These are phyloP conservation scores for Hirschioporus abietinus DNA, from an alignment of 768 basidiomycete species.

Conservation along the genomic window DNA sequence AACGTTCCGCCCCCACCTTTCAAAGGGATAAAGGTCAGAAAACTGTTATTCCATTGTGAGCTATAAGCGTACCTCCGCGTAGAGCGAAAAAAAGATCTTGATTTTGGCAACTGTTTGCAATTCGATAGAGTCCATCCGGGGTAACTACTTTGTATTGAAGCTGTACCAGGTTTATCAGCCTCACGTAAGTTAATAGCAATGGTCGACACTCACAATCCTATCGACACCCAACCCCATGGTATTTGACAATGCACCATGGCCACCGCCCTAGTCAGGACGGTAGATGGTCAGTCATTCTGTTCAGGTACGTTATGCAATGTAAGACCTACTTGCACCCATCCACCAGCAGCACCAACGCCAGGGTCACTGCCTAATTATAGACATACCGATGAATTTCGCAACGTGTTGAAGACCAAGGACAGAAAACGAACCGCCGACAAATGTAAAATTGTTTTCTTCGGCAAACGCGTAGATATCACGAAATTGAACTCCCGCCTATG, in stretches of 20 bases:
- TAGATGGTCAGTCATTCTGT: no score
- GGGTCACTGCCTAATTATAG: neutral
- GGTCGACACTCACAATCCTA: neutral
- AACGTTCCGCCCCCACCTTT: slow-evolving; percentile 19
- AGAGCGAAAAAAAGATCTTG: neutral
- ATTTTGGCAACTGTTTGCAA: neutral
- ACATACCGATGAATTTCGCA: neutral
- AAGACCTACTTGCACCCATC: neutral
- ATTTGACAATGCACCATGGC: neutral
- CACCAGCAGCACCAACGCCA: neutral
- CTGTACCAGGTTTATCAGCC: neutral
- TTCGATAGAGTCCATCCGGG: neutral
- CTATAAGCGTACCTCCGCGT: neutral
- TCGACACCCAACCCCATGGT: neutral
- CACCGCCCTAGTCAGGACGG: neutral
- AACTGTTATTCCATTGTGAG: neutral
- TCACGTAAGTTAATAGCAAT: neutral
- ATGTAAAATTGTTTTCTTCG: slow-evolving; percentile 36
- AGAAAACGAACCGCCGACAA: slow-evolving; percentile 34
- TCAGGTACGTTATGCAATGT: neutral
- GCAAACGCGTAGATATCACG: slow-evolving; percentile 39
- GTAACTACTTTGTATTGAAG: neutral
- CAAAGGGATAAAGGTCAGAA: neutral
- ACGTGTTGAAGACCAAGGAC: neutral
- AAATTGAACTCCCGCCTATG: slow-evolving; percentile 26